Conservation (phyloP, 1,139 yeast species). For the Magnusiomyces tetraspermus region DNA sequence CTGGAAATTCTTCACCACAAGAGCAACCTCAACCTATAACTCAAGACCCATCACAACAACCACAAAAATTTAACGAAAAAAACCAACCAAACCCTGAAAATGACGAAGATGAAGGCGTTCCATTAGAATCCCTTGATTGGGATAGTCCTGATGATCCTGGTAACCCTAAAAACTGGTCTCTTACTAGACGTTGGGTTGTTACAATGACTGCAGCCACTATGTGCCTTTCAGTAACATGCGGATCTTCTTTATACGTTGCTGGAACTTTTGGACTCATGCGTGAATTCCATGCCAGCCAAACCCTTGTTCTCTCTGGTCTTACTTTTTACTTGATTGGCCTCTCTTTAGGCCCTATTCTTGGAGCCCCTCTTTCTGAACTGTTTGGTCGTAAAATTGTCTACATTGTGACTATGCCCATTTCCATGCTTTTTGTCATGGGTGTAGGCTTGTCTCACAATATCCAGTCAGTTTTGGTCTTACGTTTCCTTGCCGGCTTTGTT, state of each 20-base stretch:
- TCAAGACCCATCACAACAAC: neutral
- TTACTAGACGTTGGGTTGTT: conserved; percentile 29
- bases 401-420: conserved; percentile 50
- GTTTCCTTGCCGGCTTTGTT: conserved; percentile 70
- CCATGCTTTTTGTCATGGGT: conserved; percentile 45
- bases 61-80: neutral
- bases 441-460: conserved; percentile 45
- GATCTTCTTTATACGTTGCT: conserved; percentile 39
- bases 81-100: neutral
- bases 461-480: conserved; percentile 41
- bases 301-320: conserved; percentile 56
- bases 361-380: conserved; percentile 44
- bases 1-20: no score
- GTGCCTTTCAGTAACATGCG: conserved; percentile 36
- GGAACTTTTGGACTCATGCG: conserved; percentile 36
- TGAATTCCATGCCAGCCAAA: conserved; percentile 46
- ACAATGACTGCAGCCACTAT: conserved; percentile 37
- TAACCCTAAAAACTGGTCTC: conserved; percentile 28
- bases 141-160: conserved; percentile 25
- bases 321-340: conserved; percentile 44
- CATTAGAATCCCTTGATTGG: conserved; percentile 12
- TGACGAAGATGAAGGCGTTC: conserved; percentile 1
- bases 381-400: conserved; percentile 54
- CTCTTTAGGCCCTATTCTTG: conserved; percentile 43
- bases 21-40: neutral